phyloP scores from a whole-genome alignment of 345 rosid species.

The Eucalyptus caleyi region DNA sequence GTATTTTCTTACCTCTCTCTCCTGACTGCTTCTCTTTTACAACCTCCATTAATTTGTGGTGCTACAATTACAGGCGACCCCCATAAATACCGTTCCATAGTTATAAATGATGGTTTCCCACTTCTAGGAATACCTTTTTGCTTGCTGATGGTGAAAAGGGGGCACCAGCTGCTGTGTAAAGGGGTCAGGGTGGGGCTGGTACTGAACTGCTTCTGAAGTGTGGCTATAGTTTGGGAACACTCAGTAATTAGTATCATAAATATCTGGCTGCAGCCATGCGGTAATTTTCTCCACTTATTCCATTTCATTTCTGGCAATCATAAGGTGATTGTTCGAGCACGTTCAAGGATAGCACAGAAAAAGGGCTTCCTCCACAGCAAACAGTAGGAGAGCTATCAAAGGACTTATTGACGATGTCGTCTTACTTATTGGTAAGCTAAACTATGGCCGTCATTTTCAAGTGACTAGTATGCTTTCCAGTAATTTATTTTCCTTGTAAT shows the following conservation, averaged over 20 bases:
- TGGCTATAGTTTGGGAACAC: background rate
- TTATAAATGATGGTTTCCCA: background rate
- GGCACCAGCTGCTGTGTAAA: too few relatives aligned
- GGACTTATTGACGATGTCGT: conserved; percentile 30
- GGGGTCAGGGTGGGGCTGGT: background rate
- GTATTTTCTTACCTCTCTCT: background rate
- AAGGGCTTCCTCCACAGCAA: conserved; percentile 39
- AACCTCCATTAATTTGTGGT: background rate
- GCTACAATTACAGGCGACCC: background rate
- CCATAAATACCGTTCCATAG: background rate
- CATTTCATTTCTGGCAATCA: background rate
- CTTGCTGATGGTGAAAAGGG: background rate
- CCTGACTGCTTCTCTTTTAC: background rate
- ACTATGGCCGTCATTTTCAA: background rate
- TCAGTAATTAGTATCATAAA: background rate
- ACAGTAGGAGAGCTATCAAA: conserved; percentile 13
- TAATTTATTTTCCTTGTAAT: background rate
- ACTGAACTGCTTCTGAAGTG: background rate
- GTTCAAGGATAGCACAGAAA: conserved; percentile 24
- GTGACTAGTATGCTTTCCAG: background rate
- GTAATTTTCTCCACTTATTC: background rate
- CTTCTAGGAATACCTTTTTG: background rate
- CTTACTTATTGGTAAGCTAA: conserved; percentile 27
- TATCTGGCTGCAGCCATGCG: background rate
- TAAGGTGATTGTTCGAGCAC: conserved; percentile 37